Base-by-base conservation (phyloP, 345 rosid species). In the Brassica cretica region DNA sequence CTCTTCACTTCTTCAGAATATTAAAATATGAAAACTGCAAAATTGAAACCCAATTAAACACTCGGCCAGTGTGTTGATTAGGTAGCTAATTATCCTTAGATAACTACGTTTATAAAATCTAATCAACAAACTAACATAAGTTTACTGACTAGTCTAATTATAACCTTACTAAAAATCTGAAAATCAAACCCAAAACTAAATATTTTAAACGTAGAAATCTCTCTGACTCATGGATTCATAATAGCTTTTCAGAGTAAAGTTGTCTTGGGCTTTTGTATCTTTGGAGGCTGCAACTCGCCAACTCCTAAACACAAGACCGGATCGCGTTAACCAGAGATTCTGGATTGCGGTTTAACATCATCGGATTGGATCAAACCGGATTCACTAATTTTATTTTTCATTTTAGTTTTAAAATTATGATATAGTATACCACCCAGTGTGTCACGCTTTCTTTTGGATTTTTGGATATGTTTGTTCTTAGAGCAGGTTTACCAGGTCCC, bases 311-410 rank as follows among this genome's bases (percentile, higher is more conserved):
- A 51, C 6, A 5, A 33, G 29, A 46, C 68, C 49, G 6, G 68
- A 15, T 64, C 49, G 49, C 68, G n/a, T 33, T 2, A 33, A 18
- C n/a, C 8, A 9, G 3, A 35, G 14, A 64, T 5, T 65, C 37
- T 65, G 46, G 68, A 65, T 65, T 64, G 35, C 58, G 71, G 56
- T 44, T 24, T 21, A 46, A 67, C 21, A 3, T 44, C 16, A 44
- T 14, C 18, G 55, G 55, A 12, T 10, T 29, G 33, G 27, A 14
- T 41, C 5, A 41, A 66, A 66, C 71, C 55, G 70, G 56, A 66
- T 24, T 41, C 53, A 67, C 37, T 21, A 14, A 66, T 0, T 41
- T 19, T 39, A 60, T 35, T 39, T 15, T 5, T 21, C 24, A 8
- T 66, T 66, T 9, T 14, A 16, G 16, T 53, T 53, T 27, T n/a